Evolutionary conservation across 495 filamentous ascomycete species (phyloP), one percentile per base, ranked within the genome.

Genomic region (Cryomyces antarcticus): DNA sequence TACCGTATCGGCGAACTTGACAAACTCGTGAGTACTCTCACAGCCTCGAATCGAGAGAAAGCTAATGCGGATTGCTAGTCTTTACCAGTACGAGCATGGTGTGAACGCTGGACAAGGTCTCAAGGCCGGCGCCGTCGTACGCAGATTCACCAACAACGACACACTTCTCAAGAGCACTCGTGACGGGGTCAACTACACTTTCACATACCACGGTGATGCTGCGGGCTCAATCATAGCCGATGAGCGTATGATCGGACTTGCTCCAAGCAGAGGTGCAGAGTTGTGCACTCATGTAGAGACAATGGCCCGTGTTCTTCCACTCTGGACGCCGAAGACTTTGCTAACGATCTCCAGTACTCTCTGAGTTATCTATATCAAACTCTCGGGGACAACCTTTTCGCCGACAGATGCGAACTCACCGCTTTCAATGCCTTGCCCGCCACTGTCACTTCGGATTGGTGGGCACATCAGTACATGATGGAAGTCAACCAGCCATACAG

Each of bases 391-490:
- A 63, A 63, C 31, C 43, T 58, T n/a, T 71, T 68, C 43, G 75
- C 72, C 4, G 74, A 78, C 48, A 55, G 61, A 12, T 63, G 66
- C 6, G 75, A 78, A 51, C 52, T 65, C 37, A 62, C 64, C 6
- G 71, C 73, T 6, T 80, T 72, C 56, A 78, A 78, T 41, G 67
- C 69, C 5, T 52, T 77, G 6, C 73, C 75, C 4, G 68, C 64
- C 1, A 66, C 65, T 40, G 40, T 74, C 28, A 66, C 65, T n/a
- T 57, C 62, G 5, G 67, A 77, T 47, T 71, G 70, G 64, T 78
- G 75, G 72, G 63, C 62, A 6, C 72, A 66, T 45, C 71, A 76
- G 48, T 78, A 80, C 49, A 62, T 80, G 39, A 53, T 57, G 7
- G 60, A 75, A 45, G 57, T 68, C 0, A 78, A 77, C 43, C 72